A percentile compares a stretch with the other conserved stretches of the same genome.
Conservation (phyloP, 164 flowering plant species). For the Stephania japonica region DNA sequence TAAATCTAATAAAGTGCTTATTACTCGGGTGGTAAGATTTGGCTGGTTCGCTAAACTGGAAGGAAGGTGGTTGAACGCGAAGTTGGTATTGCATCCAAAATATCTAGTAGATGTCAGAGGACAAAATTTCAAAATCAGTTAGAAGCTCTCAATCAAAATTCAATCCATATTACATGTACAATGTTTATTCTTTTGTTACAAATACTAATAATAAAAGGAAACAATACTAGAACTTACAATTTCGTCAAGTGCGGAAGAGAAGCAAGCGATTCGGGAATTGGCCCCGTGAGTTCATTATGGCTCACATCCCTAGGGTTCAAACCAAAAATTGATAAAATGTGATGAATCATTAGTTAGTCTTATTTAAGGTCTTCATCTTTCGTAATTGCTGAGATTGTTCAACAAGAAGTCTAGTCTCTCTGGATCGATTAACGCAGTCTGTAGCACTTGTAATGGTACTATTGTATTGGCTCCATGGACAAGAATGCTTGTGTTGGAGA, state of each 20-base stretch:
- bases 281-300: constrained; percentile 53
- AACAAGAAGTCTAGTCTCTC: too few species aligned
- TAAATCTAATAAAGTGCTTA: constrained; percentile 1
- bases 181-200: not conserved
- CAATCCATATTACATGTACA: not conserved
- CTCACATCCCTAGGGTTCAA: constrained; percentile 44
- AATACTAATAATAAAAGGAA: not conserved
- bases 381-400: too few species aligned
- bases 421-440: too few species aligned
- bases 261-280: constrained; percentile 41
- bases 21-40: constrained; percentile 54
- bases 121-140: not conserved
- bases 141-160: not conserved
- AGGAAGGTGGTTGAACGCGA: constrained; percentile 28
- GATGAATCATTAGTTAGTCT: not conserved
- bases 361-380: not conserved
- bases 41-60: constrained; percentile 25
- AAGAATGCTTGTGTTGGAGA: constrained; percentile 6
- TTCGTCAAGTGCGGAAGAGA: constrained; percentile 31
- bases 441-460: constrained; percentile 47
- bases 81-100: constrained; percentile 54
- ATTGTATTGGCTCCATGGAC: constrained; percentile 9
- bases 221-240: constrained; percentile 34
- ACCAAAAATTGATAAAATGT: constrained; percentile 1
- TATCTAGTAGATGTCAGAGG: constrained; percentile 28